Percentiles rank a stretch among this genome's conserved stretches.
Conservation (phyloP, 2,329 filamentous ascomycete species). For the Aspergillus pseudotamarii region DNA sequence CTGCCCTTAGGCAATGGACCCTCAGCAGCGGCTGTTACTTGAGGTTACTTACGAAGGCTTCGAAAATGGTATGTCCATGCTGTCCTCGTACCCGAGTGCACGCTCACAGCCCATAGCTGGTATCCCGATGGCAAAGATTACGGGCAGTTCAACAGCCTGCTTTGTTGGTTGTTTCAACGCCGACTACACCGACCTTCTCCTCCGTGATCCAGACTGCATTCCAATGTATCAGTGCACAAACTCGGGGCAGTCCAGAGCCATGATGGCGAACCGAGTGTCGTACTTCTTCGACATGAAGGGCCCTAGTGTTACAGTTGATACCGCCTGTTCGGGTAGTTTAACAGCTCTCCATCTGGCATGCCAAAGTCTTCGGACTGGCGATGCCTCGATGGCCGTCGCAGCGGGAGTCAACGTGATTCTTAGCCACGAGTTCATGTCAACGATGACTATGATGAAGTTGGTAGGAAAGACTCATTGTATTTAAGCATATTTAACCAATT, state of each 20-base stretch:
- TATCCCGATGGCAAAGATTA: slow-evolving; percentile 26
- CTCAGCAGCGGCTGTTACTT: slow-evolving; percentile 33
- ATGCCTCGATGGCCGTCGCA: slow-evolving; percentile 27
- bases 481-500: background rate
- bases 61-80: slow-evolving; percentile 28
- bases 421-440: slow-evolving; percentile 31
- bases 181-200: slow-evolving; percentile 35
- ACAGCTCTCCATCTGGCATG: slow-evolving; percentile 38
- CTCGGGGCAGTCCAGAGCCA: slow-evolving; percentile 28
- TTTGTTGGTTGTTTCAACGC: slow-evolving; percentile 32
- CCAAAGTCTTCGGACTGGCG: slow-evolving; percentile 27
- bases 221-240: slow-evolving; percentile 32
- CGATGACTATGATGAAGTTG: slow-evolving; percentile 23
- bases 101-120: slow-evolving; percentile 25
- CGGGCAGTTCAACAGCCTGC: slow-evolving; percentile 31
- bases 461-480: background rate
- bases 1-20: slow-evolving; percentile 30
- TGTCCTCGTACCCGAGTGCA: background rate
- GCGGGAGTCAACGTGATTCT: slow-evolving; percentile 30
- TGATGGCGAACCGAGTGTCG: slow-evolving; percentile 33
- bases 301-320: slow-evolving; percentile 36
- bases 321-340: slow-evolving; percentile 37
- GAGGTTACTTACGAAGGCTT: slow-evolving; percentile 34
- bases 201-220: slow-evolving; percentile 31
- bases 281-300: slow-evolving; percentile 34